These are phyloP conservation scores for Ceratobasidium sp. DNA, from an alignment of 1,284 basidiomycete genomes.

Conservation along the genomic window DNA sequence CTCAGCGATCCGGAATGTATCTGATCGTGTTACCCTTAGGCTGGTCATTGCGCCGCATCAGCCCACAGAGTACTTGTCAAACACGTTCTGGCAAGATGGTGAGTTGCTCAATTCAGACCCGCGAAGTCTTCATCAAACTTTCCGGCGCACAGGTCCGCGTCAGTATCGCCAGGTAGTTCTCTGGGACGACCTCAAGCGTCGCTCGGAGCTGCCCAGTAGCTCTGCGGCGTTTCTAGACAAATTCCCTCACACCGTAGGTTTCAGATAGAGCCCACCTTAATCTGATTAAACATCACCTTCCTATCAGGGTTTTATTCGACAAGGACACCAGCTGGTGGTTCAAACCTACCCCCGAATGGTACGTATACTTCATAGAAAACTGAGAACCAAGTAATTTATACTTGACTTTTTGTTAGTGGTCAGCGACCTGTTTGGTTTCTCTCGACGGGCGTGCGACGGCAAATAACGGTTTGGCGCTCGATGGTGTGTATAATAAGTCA, in stretches of 20 bases:
- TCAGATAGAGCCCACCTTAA: background rate
- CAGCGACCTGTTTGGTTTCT: background rate
- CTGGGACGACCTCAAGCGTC: background rate
- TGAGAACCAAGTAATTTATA: background rate
- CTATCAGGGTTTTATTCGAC: background rate
- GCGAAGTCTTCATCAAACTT: background rate
- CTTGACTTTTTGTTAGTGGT: background rate
- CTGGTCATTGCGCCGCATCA: background rate
- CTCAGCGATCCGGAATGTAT: background rate
- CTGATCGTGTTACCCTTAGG: background rate
- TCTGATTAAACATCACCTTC: background rate
- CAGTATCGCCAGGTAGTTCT: background rate
- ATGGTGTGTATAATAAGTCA: no score
- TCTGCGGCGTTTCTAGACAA: background rate
- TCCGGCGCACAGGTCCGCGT: background rate
- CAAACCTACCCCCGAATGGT: background rate
- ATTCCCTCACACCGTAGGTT: background rate
- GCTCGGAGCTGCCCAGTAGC: no score
- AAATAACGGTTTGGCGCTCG: no score
- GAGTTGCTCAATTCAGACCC: background rate
- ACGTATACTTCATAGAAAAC: background rate
- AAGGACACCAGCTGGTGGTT: background rate
- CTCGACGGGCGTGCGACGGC: background rate
- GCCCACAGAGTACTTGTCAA: background rate
- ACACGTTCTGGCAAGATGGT: conserved; percentile 1